These are phyloP conservation scores for Phanerochaete carnosa DNA, from an alignment of 768 basidiomycete species.

Conservation along the genomic window DNA sequence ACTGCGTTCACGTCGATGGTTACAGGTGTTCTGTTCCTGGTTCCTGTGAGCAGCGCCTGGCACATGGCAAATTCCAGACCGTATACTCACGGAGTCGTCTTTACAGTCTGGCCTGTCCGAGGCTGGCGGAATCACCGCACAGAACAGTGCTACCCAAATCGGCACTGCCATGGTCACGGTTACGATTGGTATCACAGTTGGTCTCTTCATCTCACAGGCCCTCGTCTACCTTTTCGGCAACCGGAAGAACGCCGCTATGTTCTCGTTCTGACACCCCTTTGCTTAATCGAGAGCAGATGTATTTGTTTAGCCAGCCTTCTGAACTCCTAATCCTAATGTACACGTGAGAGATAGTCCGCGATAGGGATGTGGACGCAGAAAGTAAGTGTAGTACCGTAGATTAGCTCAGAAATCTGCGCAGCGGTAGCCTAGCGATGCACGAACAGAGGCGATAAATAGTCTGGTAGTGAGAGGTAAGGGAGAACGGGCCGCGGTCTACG, in stretches of 20 bases:
- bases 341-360: not conserved
- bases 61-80: not conserved
- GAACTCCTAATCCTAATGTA: not conserved
- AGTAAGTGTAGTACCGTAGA: not conserved
- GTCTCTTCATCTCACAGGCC: conserved; percentile 84
- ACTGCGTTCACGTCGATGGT: conserved; percentile 92
- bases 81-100: not conserved
- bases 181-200: conserved; percentile 87
- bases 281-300: not conserved
- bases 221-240: conserved; percentile 84
- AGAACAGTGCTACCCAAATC: conserved; percentile 79
- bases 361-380: not conserved
- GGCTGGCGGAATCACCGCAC: conserved; percentile 80
- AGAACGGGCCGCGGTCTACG: not conserved
- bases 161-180: conserved; percentile 89
- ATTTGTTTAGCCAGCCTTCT: not conserved
- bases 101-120: conserved; percentile 78
- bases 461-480: not conserved
- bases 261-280: conserved; percentile 58
- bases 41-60: conserved; percentile 61
- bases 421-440: not conserved
- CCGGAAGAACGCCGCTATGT: conserved; percentile 80
- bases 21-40: conserved; percentile 81
- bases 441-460: not conserved
- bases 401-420: not conserved